Evolutionary conservation across 768 basidiomycete genomes (phyloP).

Genomic region (Lactifluus echinatus): DNA sequence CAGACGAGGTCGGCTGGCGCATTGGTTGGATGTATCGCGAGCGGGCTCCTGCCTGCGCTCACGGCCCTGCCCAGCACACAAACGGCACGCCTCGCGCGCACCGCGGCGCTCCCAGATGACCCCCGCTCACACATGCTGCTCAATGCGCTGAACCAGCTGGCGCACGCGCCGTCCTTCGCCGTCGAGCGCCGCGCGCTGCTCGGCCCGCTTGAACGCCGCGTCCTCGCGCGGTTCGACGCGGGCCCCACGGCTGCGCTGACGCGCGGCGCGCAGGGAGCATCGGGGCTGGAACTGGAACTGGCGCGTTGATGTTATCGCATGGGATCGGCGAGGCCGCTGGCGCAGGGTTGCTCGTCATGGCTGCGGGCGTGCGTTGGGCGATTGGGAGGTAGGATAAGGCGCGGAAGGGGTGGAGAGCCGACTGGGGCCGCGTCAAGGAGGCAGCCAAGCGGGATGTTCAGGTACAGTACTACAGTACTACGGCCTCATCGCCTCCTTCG

Average conservation of each 20-base stretch:
- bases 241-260: conserved; percentile 19
- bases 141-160: conserved; percentile 22
- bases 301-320: conserved; percentile 14
- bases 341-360: conserved; percentile 20
- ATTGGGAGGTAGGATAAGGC: conserved; percentile 25
- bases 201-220: conserved; percentile 16
- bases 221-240: conserved; percentile 12
- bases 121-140: conserved; percentile 20
- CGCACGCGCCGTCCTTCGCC: conserved; percentile 10
- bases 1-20: conserved; percentile 19
- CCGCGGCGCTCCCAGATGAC: conserved; percentile 7
- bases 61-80: conserved; percentile 11
- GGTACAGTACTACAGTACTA: too few relatives aligned
- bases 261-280: conserved; percentile 23
- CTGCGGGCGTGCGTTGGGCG: conserved; percentile 21
- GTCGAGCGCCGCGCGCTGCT: conserved; percentile 14
- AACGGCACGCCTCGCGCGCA: background rate
- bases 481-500: too few relatives aligned
- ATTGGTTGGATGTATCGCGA: conserved; percentile 4
- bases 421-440: conserved; percentile 25
- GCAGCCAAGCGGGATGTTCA: conserved; percentile 26
- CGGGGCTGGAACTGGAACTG: conserved; percentile 18
- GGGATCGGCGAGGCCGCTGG: conserved; percentile 22
- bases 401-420: conserved; percentile 24
- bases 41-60: conserved; percentile 12